Base-by-base conservation (phyloP, 108 stramenopile genomes). In the Discostella stelligeroides region DNA sequence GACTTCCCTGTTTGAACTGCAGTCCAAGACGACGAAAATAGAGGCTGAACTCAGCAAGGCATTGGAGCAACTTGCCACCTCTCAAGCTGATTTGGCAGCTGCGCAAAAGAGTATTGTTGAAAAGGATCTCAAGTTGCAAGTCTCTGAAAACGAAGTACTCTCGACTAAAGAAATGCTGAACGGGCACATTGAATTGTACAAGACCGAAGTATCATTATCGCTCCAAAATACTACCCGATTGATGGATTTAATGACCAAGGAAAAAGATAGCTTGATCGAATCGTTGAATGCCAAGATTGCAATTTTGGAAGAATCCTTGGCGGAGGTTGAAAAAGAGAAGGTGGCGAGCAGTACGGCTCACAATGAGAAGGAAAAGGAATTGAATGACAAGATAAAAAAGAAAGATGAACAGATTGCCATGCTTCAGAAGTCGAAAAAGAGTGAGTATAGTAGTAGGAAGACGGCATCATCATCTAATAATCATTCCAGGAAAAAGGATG, bases 211-310 rank as follows among this genome's bases (percentile, higher is more conserved):
- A 27, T 38, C 62, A 8, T 14, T 50, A 10, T 70, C 69, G 18
- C 56, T 77, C 58, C 56, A 66, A 3, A 57, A 30, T 34, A 70
- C 68, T 37, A 66, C 63, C 0, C 10, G 37, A 25, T 45, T 56
- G 8, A 70, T 77, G 68, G 63, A 77, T 17, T 63, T 27, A 18
- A 59, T 70, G 17, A 40, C 64, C 23, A 65, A 64, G 28, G 64
- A 77, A 59, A 77, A 77, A 28, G 69, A 77, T 51, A 66, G 42
- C 0, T 56, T 77, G 0, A 77, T 77, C 55, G 56, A 60, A 27
- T 70, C 76, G 25, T 60, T 77, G 38, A 58, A 70, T 14, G 63
- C 27, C 9, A 70, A 77, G 68, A 63, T 77, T 25, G 41, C 64
- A n/a, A 27, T 70, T 20, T 28, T 77, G 29, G 76, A 77, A 46